A percentile compares a stretch with the other conserved stretches of the same genome.
Conservation (phyloP, 768 basidiomycete species). For the Auricularia heimuer region DNA sequence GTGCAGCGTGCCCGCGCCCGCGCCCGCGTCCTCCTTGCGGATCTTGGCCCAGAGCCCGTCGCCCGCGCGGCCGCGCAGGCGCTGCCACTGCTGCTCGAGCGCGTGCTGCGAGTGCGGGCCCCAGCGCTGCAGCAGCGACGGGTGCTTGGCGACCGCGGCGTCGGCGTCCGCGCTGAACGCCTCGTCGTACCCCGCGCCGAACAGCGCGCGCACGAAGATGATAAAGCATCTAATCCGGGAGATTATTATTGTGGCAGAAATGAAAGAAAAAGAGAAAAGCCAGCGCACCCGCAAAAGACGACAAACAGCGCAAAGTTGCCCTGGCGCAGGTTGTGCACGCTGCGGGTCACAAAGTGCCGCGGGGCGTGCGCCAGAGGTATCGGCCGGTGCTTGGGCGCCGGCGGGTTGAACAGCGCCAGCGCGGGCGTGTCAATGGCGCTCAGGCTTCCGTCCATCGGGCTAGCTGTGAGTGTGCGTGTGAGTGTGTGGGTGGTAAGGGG, state of each 20-base stretch:
- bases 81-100: constrained; percentile 1
- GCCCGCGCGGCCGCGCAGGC: background rate
- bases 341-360: background rate
- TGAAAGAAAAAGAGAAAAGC: background rate
- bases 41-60: constrained; percentile 1
- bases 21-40: background rate
- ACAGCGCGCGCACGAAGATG: constrained; percentile 5
- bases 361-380: background rate
- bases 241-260: background rate
- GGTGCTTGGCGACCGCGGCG: background rate
- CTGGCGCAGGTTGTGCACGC: background rate
- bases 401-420: background rate
- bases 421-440: background rate
- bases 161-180: background rate
- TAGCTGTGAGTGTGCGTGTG: background rate
- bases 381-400: background rate
- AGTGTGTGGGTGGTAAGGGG: too few species aligned
- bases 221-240: background rate
- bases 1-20: background rate
- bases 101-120: constrained; percentile 1
- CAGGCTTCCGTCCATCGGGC: background rate
- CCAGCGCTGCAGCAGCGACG: background rate
- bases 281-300: constrained; percentile 1
- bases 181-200: constrained; percentile 6
- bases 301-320: constrained; percentile 1